Conservation (phyloP, 1,284 basidiomycete genomes). For the Boletus sp. region DNA sequence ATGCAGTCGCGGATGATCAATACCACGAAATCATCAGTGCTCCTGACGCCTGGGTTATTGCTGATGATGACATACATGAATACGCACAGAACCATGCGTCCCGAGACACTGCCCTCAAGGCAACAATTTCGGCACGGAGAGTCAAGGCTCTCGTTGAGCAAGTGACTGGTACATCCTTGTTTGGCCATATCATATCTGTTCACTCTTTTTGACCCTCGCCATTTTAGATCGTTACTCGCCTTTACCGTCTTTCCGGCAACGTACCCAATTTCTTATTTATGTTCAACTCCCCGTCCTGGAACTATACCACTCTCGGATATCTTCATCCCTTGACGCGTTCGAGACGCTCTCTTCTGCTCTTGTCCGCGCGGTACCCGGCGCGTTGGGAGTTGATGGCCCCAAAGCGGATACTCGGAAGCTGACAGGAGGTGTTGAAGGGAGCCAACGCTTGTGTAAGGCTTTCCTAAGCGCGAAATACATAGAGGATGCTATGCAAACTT, state of each 20-base stretch:
- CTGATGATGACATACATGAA: slow-evolving; percentile 60
- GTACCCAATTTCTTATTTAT: slow-evolving; percentile 76
- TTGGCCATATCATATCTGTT: slow-evolving; percentile 1
- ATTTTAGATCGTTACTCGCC: slow-evolving; percentile 81
- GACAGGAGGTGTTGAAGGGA: slow-evolving; percentile 76
- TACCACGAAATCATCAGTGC: slow-evolving; percentile 81
- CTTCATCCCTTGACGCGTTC: slow-evolving; percentile 86
- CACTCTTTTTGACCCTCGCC: neutral
- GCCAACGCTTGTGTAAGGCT: slow-evolving; percentile 79
- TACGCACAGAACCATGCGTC: slow-evolving; percentile 35
- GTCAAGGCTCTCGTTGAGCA: slow-evolving; percentile 84
- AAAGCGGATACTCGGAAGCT: slow-evolving; percentile 56
- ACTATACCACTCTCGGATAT: slow-evolving; percentile 73
- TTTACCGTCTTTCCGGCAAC: slow-evolving; percentile 74
- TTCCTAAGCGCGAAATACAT: slow-evolving; percentile 75
- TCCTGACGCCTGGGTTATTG: slow-evolving; percentile 85
- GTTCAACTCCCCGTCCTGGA: slow-evolving; percentile 86
- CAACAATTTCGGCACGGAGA: slow-evolving; percentile 78
- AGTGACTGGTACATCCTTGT: slow-evolving; percentile 63
- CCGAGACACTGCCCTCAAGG: slow-evolving; percentile 40
- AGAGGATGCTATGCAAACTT: slow-evolving; percentile 60
- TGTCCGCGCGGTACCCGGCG: slow-evolving; percentile 87
- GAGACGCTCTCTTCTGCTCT: slow-evolving; percentile 86
- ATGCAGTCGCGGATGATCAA: slow-evolving; percentile 69
- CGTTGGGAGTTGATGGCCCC: slow-evolving; percentile 56